These are phyloP conservation scores for Fusarium continuum DNA, from an alignment of 2,329 filamentous ascomycete species.

Conservation along the genomic window DNA sequence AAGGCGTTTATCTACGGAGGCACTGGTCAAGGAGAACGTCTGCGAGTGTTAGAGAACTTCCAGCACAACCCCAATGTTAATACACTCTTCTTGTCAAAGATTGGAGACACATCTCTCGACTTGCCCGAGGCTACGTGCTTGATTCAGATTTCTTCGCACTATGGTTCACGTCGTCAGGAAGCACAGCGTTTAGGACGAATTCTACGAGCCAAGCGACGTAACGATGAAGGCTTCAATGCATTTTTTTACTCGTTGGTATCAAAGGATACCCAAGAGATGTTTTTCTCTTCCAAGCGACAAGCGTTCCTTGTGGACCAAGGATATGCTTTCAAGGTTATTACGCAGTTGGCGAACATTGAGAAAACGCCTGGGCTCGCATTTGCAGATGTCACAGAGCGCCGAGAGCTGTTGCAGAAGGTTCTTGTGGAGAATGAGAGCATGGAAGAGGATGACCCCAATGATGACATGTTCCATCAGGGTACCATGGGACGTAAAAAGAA, in stretches of 20 bases:
- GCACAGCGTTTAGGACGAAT: conserved; percentile 94
- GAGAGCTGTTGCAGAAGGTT: conserved; percentile 88
- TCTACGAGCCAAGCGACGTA: conserved; percentile 90
- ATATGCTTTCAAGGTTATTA: conserved; percentile 99
- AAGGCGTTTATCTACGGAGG: conserved; percentile 94
- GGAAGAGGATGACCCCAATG: conserved; percentile 72
- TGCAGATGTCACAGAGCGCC: conserved; percentile 78
- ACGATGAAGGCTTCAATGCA: conserved; percentile 98
- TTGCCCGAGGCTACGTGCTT: conserved; percentile 95
- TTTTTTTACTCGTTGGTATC: conserved; percentile 99
- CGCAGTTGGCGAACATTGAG: conserved; percentile 90
- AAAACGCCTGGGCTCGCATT: conserved; percentile 83
- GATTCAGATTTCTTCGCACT: conserved; percentile 97
- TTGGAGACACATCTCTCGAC: conserved; percentile 97
- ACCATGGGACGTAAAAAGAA: conserved; percentile 61
- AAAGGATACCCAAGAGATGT: conserved; percentile 98
- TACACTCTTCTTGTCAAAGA: conserved; percentile 95
- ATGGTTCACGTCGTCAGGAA: conserved; percentile 95
- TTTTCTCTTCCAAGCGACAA: conserved; percentile 94
- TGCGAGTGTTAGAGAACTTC: conserved; percentile 91
- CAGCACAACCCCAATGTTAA: conserved; percentile 90
- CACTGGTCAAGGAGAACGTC: conserved; percentile 85
- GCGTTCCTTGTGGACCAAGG: conserved; percentile 98
- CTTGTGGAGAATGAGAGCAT: conserved; percentile 85
- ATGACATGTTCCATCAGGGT: conserved; percentile 54